Evolutionary conservation across 768 basidiomycete species (phyloP).

Genomic region (Austroboletus festivus): DNA sequence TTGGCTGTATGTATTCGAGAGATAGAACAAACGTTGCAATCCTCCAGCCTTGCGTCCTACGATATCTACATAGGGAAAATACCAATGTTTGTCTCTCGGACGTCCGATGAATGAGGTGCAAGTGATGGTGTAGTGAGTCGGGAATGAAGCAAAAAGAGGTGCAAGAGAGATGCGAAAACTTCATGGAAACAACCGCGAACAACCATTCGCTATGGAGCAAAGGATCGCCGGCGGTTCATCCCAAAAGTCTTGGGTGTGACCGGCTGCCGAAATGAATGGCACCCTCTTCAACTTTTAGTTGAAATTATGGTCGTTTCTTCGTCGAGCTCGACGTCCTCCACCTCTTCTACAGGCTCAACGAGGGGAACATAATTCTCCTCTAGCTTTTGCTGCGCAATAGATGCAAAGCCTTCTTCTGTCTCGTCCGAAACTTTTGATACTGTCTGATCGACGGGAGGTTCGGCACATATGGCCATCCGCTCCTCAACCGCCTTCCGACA

Average conservation of each 20-base stretch:
- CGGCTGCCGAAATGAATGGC: constrained; percentile 4
- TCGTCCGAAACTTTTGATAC: constrained; percentile 37
- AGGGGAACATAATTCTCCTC: constrained; percentile 21
- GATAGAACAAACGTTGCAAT: too few species aligned
- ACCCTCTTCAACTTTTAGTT: constrained; percentile 4
- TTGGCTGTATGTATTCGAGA: too few species aligned
- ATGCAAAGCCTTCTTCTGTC: constrained; percentile 50
- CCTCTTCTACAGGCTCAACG: constrained; percentile 15
- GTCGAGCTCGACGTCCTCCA: constrained; percentile 11
- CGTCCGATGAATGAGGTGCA: too few species aligned
- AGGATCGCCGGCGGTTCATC: constrained; percentile 33
- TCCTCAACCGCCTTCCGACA: constrained; percentile 31
- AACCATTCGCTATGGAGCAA: constrained; percentile 30
- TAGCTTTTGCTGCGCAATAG: constrained; percentile 35
- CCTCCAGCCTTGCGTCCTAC: neutral
- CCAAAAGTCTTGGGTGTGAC: constrained; percentile 20
- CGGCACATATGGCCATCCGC: constrained; percentile 12
- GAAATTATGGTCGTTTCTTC: constrained; percentile 17
- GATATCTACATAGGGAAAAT: too few species aligned
- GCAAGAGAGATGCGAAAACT: constrained; percentile 19
- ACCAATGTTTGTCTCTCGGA: too few species aligned
- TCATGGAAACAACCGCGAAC: constrained; percentile 31
- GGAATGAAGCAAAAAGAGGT: constrained; percentile 5
- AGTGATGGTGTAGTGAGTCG: constrained; percentile 6
- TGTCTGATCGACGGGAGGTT: constrained; percentile 17